Evolutionary conservation across 495 filamentous ascomycete species (phyloP).

Genomic region (Lichina pygmaea): DNA sequence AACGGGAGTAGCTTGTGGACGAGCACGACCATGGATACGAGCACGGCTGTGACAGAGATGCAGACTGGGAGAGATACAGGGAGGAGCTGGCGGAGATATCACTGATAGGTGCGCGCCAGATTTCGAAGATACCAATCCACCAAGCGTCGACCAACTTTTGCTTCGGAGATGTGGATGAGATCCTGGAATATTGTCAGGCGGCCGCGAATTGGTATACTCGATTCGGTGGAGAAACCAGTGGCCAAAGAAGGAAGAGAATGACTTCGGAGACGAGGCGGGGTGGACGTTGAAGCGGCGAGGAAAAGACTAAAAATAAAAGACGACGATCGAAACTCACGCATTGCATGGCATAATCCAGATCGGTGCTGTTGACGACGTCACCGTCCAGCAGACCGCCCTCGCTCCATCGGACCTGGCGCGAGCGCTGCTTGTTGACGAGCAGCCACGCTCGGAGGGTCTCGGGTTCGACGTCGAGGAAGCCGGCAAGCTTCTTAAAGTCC

Average conservation of each 20-base stretch:
- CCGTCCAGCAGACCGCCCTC: slow-evolving; percentile 78
- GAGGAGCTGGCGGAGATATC: background rate
- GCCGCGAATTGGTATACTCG: too few species aligned
- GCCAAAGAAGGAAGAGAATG: slow-evolving; percentile 6
- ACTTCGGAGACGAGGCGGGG: too few species aligned
- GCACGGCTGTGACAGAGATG: background rate
- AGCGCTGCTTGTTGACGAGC: slow-evolving; percentile 93
- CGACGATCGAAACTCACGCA: slow-evolving; percentile 27
- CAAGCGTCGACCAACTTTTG: slow-evolving; percentile 84
- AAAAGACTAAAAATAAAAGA: background rate
- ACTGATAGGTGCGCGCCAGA: slow-evolving; percentile 69
- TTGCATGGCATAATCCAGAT: slow-evolving; percentile 91
- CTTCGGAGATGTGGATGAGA: slow-evolving; percentile 93
- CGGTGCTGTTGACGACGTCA: slow-evolving; percentile 68
- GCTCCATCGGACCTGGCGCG: slow-evolving; percentile 81
- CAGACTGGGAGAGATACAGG: background rate
- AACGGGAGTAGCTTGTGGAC: too few species aligned
- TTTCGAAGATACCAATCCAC: slow-evolving; percentile 99
- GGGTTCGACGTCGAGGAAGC: slow-evolving; percentile 82
- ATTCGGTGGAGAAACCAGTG: background rate
- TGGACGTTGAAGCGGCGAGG: too few species aligned
- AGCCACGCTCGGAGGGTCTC: slow-evolving; percentile 78
- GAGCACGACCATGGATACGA: too few species aligned
- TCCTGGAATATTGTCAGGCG: slow-evolving; percentile 21
- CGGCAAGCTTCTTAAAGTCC: slow-evolving; percentile 93